Evolutionary conservation across 345 rosid genomes (phyloP), one percentile per base, ranked within the genome.

Genomic region (Erysimum cheiranthoides): DNA sequence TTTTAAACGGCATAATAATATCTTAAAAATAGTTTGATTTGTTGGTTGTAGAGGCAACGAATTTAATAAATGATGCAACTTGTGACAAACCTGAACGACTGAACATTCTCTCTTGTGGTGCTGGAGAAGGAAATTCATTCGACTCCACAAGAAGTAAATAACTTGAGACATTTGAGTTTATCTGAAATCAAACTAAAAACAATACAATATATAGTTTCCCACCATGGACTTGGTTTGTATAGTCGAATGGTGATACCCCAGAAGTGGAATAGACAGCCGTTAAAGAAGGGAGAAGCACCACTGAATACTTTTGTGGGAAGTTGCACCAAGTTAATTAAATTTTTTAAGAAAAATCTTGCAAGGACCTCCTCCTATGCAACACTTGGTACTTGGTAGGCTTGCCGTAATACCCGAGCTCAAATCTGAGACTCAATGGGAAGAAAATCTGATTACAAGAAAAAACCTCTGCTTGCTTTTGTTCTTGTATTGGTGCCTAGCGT

Each of bases 401-500:
- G 3, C 11, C 27, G 3, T 10, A 50, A 2, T 50, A 21, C 10
- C 9, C 14, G 56, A 50, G 30, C 5, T 50, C 31, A 21, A 50
- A 30, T 50, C 30, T 18, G 56, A 50, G 30, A 50, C 54, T 50
- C 32, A 3, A 25, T 52, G 1, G 17, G 13, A 54, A 28, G 9
- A 54, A 53, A 54, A 25, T 50, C 14, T 21, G 2, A 50, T 18
- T 49, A 49, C 28, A 9, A 32, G 5, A 53, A 13, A 28, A 3
- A 27, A 49, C 11, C n/a, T 28, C 59, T 11, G 59, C 35, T 28
- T 53, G 16, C 12, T 27, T 53, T 28, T 3, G 36, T 12, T 30
- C 36, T 50, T 54, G 17, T 14, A 54, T 28, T 54, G 60, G 60
- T 54, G 10, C 36, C 60, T 54, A 30, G 17, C 60, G 10, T 54